Evolutionary conservation across 1,139 yeast genomes (phyloP).

Genomic region (Debaryomyces subglobosus): DNA sequence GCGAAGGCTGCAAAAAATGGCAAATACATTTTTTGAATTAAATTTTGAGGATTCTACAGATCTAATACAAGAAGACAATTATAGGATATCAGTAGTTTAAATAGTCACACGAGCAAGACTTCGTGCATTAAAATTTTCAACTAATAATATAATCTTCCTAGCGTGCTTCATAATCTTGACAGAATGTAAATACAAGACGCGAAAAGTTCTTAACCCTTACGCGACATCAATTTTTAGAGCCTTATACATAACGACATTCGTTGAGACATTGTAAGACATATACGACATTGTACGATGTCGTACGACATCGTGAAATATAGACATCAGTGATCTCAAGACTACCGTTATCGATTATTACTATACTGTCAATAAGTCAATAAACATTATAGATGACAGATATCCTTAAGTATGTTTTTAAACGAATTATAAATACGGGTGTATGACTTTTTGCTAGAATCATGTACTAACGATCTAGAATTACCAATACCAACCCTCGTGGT

Average conservation of each 20-base stretch:
- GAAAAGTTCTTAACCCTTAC: neutral
- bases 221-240: neutral
- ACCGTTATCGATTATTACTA: neutral
- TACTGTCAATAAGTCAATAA: neutral
- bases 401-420: slow-evolving; percentile 17
- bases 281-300: neutral
- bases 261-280: neutral
- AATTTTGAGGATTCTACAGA: neutral
- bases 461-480: slow-evolving; percentile 46
- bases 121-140: neutral
- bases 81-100: neutral
- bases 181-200: neutral
- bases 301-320: neutral
- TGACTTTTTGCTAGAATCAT: neutral
- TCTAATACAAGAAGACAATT: neutral
- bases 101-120: neutral
- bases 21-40: neutral
- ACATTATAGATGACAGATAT: slow-evolving; percentile 17
- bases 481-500: slow-evolving; percentile 79
- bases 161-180: neutral
- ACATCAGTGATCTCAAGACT: neutral
- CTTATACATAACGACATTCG: neutral
- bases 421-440: neutral
- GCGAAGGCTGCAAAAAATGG: neutral
- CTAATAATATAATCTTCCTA: neutral